Conservation (phyloP, 1,284 basidiomycete genomes). For the Phlebopus sp. region DNA sequence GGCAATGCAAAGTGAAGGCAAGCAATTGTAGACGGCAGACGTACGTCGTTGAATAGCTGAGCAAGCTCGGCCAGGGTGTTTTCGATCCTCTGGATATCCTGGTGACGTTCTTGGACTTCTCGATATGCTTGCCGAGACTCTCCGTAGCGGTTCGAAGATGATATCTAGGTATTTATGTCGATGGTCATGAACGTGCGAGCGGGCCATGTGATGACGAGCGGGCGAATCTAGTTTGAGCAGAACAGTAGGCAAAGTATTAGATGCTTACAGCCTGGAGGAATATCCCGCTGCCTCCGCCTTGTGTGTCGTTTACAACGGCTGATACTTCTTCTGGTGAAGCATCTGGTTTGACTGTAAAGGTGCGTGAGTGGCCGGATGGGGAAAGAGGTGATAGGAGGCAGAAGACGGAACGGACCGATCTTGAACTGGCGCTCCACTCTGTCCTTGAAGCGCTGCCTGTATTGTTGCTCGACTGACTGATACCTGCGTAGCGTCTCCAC, state of each 20-base stretch:
- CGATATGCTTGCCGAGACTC: constrained; percentile 82
- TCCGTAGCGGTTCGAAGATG: constrained; percentile 78
- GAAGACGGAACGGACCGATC: constrained; percentile 56
- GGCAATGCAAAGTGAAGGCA: background rate
- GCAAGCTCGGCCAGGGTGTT: constrained; percentile 84
- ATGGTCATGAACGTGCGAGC: no score
- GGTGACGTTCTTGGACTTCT: constrained; percentile 90
- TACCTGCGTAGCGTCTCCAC: constrained; percentile 69
- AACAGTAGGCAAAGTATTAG: background rate
- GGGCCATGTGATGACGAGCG: no score
- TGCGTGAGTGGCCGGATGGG: background rate
- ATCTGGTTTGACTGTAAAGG: constrained; percentile 75
- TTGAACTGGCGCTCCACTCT: constrained; percentile 87
- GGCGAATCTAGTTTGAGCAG: background rate
- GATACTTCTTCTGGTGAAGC: constrained; percentile 83
- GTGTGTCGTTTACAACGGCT: constrained; percentile 71
- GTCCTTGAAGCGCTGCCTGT: constrained; percentile 77
- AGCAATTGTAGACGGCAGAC: constrained; percentile 2
- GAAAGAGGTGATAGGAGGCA: background rate
- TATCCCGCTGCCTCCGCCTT: constrained; percentile 60
- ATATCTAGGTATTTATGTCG: constrained; percentile 38
- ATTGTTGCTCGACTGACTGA: constrained; percentile 85
- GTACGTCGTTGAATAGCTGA: constrained; percentile 83
- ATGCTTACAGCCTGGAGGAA: constrained; percentile 82
- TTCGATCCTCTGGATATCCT: constrained; percentile 87